A percentile compares a stretch with the other conserved stretches of the same genome.
Conservation (phyloP, 2,329 filamentous ascomycete species). For the Alternaria sp. region DNA sequence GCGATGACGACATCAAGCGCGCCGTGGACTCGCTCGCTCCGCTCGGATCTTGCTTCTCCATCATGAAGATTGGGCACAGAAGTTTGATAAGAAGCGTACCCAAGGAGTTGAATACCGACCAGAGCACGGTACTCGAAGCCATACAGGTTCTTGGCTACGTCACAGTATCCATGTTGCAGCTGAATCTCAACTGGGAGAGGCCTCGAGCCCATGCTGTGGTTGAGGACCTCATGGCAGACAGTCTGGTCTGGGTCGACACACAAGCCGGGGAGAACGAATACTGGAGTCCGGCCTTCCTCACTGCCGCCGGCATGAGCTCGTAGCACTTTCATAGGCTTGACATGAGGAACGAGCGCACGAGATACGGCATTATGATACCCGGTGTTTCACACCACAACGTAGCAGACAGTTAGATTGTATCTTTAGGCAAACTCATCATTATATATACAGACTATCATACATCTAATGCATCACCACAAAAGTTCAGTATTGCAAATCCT, state of each 20-base stretch:
- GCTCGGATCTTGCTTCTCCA: conserved; percentile 84
- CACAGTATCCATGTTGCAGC: conserved; percentile 83
- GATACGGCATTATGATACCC: conserved; percentile 20
- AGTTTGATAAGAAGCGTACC: conserved; percentile 91
- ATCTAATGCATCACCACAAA: conserved; percentile 51
- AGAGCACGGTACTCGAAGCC: conserved; percentile 89
- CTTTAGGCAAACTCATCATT: not conserved
- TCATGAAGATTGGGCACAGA: conserved; percentile 81
- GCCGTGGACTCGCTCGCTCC: conserved; percentile 88
- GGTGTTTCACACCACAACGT: conserved; percentile 5
- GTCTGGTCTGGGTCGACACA: conserved; percentile 91
- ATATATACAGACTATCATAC: not conserved
- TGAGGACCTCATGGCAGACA: conserved; percentile 86
- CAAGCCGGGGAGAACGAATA: conserved; percentile 90
- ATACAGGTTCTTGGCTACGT: conserved; percentile 90
- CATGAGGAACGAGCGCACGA: not conserved
- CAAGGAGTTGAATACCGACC: conserved; percentile 93
- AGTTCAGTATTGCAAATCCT: conserved; percentile 55
- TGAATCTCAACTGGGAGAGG: conserved; percentile 85
- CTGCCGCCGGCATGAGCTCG: conserved; percentile 13
- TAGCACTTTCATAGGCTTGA: not conserved
- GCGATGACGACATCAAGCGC: conserved; percentile 90
- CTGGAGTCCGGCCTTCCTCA: conserved; percentile 82
- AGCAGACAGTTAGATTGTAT: not conserved
- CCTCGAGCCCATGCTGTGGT: conserved; percentile 87